Evolutionary conservation across 257 asterid species (phyloP).

Genomic region (Henckelia pumila): DNA sequence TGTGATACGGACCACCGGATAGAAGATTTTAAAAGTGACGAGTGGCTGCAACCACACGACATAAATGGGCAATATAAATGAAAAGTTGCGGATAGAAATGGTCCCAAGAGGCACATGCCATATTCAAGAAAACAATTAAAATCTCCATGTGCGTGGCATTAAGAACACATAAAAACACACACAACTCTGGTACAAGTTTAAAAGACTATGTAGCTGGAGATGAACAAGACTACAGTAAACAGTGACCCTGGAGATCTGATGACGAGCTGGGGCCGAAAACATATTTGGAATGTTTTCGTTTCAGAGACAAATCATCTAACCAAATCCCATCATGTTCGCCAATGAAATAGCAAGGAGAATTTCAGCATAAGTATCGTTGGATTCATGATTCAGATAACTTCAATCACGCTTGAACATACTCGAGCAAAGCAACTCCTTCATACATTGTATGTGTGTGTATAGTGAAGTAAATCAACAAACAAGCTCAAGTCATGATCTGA

Average conservation of each 20-base stretch:
- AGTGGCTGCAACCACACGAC: not conserved
- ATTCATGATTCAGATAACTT: no score
- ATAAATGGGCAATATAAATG: not conserved
- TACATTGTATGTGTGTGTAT: no score
- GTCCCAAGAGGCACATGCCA: constrained; percentile 14
- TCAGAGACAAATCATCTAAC: no score
- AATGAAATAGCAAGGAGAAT: no score
- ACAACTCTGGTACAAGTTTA: constrained; percentile 13
- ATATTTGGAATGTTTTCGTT: not conserved
- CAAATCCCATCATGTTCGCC: no score
- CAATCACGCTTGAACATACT: no score
- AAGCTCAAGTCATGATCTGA: no score
- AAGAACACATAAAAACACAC: not conserved
- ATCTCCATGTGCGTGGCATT: constrained; percentile 15
- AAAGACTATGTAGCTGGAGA: not conserved
- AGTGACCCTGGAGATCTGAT: not conserved
- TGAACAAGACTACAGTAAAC: constrained; percentile 3
- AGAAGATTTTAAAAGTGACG: not conserved
- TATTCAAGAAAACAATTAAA: not conserved
- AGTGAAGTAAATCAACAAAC: no score
- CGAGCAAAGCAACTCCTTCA: no score
- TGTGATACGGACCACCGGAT: no score
- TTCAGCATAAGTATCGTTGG: no score
- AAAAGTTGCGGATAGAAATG: not conserved
- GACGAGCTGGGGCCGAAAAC: not conserved